Conservation (phyloP, 371 early-diverging fungal genomes). For the Neoconidiobolus thromboides region DNA sequence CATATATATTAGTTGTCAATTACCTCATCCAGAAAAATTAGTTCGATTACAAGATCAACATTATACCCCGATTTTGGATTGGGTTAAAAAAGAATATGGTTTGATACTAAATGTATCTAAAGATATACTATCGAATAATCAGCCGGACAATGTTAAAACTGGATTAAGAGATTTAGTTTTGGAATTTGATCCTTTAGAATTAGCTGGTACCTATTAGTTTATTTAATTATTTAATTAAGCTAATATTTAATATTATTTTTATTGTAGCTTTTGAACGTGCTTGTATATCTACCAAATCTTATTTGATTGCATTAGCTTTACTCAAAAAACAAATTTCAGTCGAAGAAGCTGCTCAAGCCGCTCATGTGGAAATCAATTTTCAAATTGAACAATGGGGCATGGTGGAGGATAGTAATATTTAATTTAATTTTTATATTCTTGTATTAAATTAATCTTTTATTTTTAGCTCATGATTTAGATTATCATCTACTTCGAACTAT, state of each 20-base stretch:
- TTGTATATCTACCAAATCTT: slow-evolving; percentile 71
- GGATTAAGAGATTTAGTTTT: slow-evolving; percentile 30
- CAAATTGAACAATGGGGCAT: slow-evolving; percentile 87
- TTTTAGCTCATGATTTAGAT: neutral
- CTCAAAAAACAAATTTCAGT: slow-evolving; percentile 48
- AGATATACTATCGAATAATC: slow-evolving; percentile 44
- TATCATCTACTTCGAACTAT: neutral
- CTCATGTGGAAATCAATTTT: slow-evolving; percentile 64
- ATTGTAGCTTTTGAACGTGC: slow-evolving; percentile 67
- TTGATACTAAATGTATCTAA: slow-evolving; percentile 53
- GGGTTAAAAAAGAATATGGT: slow-evolving; percentile 41
- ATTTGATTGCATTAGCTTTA: slow-evolving; percentile 68
- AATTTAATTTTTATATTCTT: neutral
- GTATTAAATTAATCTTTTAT: neutral
- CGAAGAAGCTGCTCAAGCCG: slow-evolving; percentile 58
- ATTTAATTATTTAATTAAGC: neutral
- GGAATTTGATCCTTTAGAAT: slow-evolving; percentile 34
- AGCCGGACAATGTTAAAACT: slow-evolving; percentile 33
- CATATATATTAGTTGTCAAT: slow-evolving; percentile 33
- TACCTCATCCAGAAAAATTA: slow-evolving; percentile 52
- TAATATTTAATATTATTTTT: neutral
- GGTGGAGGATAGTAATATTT: slow-evolving; percentile 47
- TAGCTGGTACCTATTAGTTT: slow-evolving; percentile 24
- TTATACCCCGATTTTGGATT: slow-evolving; percentile 67
- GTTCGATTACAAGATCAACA: slow-evolving; percentile 55